phyloP scores from a whole-genome alignment of 2,329 filamentous ascomycete genomes.

The Didymella exigua region DNA sequence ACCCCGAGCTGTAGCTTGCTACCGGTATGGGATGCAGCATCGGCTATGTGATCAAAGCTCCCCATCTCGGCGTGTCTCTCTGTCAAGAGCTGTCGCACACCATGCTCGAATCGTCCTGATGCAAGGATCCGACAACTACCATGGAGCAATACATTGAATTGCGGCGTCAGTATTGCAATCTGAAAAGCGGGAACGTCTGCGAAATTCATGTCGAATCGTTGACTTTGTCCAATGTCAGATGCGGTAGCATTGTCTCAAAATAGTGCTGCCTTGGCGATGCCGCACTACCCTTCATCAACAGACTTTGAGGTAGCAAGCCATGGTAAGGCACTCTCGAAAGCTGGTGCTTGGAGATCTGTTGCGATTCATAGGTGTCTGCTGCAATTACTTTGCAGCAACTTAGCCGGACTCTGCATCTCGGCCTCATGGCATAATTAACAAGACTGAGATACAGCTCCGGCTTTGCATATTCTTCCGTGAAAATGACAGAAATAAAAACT shows the following conservation, averaged over 20 bases:
- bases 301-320: neutral
- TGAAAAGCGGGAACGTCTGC: neutral
- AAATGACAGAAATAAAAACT: neutral
- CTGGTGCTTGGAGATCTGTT: slow-evolving; percentile 9
- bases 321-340: neutral
- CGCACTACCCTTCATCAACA: slow-evolving; percentile 10
- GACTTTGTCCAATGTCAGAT: slow-evolving; percentile 4
- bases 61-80: neutral
- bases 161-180: neutral
- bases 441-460: neutral
- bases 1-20: slow-evolving; percentile 15
- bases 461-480: neutral
- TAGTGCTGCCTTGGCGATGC: slow-evolving; percentile 5
- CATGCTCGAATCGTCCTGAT: neutral
- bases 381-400: neutral
- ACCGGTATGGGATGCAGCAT: slow-evolving; percentile 11
- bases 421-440: neutral
- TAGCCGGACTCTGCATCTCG: neutral
- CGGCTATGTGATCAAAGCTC: slow-evolving; percentile 8
- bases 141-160: neutral
- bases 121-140: neutral
- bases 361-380: slow-evolving; percentile 1
- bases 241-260: slow-evolving; percentile 6
- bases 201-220: neutral
- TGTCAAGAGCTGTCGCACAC: neutral